Conservation (phyloP, 2,329 filamentous ascomycete genomes). For the Domatiomyces globalis region DNA sequence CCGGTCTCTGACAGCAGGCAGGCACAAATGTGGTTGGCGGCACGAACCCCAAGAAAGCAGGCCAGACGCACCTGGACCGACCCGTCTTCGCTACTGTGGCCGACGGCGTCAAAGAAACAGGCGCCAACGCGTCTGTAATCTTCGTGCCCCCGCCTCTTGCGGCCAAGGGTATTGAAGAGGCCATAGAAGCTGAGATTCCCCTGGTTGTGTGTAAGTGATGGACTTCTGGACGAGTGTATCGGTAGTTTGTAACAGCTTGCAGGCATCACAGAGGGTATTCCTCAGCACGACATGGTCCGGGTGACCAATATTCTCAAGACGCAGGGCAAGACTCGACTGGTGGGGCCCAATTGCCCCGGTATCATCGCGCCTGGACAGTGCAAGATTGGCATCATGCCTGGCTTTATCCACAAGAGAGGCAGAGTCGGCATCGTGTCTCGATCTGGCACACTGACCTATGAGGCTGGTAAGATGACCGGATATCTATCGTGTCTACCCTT, state of each 20-base stretch:
- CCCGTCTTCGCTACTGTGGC: constrained; percentile 84
- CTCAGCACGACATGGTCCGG: constrained; percentile 76
- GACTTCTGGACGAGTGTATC: constrained; percentile 40
- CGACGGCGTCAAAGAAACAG: constrained; percentile 79
- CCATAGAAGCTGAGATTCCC: constrained; percentile 80
- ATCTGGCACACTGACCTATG: constrained; percentile 96
- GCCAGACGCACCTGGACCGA: constrained; percentile 71
- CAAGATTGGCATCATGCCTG: constrained; percentile 99
- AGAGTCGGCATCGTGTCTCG: constrained; percentile 97
- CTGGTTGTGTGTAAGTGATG: constrained; percentile 79
- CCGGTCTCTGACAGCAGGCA: constrained; percentile 31
- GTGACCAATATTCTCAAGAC: constrained; percentile 75
- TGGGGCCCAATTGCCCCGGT: constrained; percentile 95
- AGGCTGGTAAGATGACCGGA: constrained; percentile 40
- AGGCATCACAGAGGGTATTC: constrained; percentile 20
- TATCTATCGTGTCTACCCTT: background rate
- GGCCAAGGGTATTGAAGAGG: constrained; percentile 92
- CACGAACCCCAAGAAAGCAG: constrained; percentile 98
- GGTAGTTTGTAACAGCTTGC: constrained; percentile 39
- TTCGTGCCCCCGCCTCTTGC: constrained; percentile 87
- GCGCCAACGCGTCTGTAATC: constrained; percentile 81
- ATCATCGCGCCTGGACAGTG: constrained; percentile 89
- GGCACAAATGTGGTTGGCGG: constrained; percentile 92
- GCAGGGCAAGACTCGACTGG: constrained; percentile 89
- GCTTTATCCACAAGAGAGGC: constrained; percentile 99